Base-by-base conservation (phyloP, 257 asterid genomes). In the Petunia axillaris region DNA sequence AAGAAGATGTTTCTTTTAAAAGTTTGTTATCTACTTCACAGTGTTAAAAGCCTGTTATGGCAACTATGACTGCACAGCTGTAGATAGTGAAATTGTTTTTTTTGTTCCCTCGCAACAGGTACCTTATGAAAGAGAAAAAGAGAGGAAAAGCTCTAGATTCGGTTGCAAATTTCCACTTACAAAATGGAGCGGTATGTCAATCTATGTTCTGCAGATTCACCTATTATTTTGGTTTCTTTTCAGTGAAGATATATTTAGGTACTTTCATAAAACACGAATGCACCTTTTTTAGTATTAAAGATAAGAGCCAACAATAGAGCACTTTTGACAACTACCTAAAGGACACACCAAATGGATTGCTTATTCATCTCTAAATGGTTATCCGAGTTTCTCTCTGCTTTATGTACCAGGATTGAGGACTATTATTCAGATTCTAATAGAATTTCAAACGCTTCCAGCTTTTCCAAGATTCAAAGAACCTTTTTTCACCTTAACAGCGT, bases 131-230 rank as follows among this genome's bases (percentile, higher is more conserved):
- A 87, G 98, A 95, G 88, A 95, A 92, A 86, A 93, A 93, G 92
- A 89, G 97, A 85, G 97, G 97, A 59, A 95, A 95, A 85, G 97
- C 98, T 80, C 87, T 93, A 75, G 98, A 93, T 84, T 90, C 99
- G 35, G 99, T 95, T 80, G 98, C 97, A 82, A 93, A 93, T 85
- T 95, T 95, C 87, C 99, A 95, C 89, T 86, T 95, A 83, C 99
- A 93, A 82, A 95, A 95, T 82, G 99, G 99, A 84, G 99, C 99
- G 83, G 99, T 95, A 85, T 82, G 97, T 90, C 79, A 76, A 70
- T 75, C 57, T 36, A 43, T 75, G 55, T 64, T 79, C n/a, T 79
- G 64, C 67, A 64, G 37, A 64, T 53, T 79, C 66, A 75, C 44
- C 53, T 16, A 36, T 52, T 62, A 55, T 64, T 63, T 73, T 48